Evolutionary conservation across 306 rosid genomes (phyloP).

Genomic region (Rosa chinensis): DNA sequence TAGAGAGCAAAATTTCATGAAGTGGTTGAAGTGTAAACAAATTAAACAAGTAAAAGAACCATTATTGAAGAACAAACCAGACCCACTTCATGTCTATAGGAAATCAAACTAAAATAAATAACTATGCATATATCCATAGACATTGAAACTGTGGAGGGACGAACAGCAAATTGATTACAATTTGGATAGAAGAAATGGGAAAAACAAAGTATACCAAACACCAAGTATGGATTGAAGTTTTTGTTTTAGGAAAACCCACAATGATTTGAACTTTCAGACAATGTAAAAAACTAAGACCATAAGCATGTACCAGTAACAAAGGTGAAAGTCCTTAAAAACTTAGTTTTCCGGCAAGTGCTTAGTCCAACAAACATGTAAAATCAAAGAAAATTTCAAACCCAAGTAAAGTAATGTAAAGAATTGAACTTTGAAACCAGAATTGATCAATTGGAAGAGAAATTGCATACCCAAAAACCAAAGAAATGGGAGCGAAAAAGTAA

Average conservation of each 20-base stretch:
- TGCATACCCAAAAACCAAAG: conserved; percentile 8
- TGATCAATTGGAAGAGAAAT: not conserved
- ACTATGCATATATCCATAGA: not conserved
- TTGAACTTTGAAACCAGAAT: not conserved
- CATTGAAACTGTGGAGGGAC: not conserved
- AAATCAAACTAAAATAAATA: not conserved
- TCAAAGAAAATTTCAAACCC: not conserved
- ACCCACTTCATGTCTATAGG: not conserved
- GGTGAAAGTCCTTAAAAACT: not conserved
- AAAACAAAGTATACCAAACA: not conserved
- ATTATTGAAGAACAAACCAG: not conserved
- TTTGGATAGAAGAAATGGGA: not conserved
- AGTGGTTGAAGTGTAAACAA: not conserved
- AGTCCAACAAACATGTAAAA: not conserved
- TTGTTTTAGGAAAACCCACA: not conserved
- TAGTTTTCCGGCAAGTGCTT: not conserved
- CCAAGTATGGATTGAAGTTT: not conserved
- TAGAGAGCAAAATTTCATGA: not conserved
- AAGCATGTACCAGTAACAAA: not conserved
- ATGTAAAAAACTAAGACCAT: not conserved
- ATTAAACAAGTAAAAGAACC: not conserved
- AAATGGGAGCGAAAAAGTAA: not conserved
- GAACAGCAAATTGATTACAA: not conserved
- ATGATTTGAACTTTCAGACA: not conserved
- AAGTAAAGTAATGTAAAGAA: not conserved